Evolutionary conservation across 176 grass and related monocot species (phyloP), one percentile per base, ranked within the genome.

Genomic region (Neostapfia colusana): DNA sequence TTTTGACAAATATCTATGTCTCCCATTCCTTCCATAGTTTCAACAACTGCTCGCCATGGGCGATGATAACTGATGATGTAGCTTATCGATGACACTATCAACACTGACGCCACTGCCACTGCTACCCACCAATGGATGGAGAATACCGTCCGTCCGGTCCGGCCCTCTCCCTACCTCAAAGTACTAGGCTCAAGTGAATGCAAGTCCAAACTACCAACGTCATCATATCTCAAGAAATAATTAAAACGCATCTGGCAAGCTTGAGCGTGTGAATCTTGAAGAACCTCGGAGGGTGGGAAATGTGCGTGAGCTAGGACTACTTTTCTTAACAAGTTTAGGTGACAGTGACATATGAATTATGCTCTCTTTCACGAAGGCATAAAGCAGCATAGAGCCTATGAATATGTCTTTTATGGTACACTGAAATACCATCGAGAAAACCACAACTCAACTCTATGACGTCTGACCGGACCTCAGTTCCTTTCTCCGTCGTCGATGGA

Each of bases 371-470:
- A 73, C 36, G 31, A 26, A 73, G 14, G 21, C 65, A 68, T 42
- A 15, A 54, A 54, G 51, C 20, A 11, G 7, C 51, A 21, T 7
- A 66, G 24, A 65, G 35, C 55, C 55, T 58, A 6, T 21, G 21
- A 7, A 21, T 54, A 21, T 54, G 20, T 26, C 17, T 25, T 26
- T 58, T 26, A 23, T 12, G 10, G 23, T 58, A 26, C 55, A 58
- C 58, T 15, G 12, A 61, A 31, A 61, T 31, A 31, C 26, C 24
- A 61, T 61, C 24, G 58, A 2, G n/a, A 37, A 57, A 16, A 73
- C 12, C 72, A 75, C 23, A 75, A 27, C 8, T 44, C 55, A 59
- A 7, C 72, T 60, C 43, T 75, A n/a, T 61, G 23, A 15, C 31
- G 31, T 3, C 15, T 6, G 39, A 31, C 58, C 24, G 39, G 60